Evolutionary conservation across 2,329 filamentous ascomycete species (phyloP).

Genomic region (Penicillium sp.): DNA sequence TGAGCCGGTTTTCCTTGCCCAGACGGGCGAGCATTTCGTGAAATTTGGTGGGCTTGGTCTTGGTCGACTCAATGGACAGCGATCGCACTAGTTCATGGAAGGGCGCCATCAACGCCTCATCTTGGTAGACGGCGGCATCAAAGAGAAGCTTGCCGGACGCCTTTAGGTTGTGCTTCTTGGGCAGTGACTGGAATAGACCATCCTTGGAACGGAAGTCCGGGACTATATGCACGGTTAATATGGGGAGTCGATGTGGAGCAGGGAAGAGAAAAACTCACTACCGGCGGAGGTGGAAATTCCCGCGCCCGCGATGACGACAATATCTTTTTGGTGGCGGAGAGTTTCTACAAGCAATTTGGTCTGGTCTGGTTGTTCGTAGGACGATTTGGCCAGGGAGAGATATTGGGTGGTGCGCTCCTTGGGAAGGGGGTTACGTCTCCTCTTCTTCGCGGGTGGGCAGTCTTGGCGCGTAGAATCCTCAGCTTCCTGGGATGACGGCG

Average conservation of each 20-base stretch:
- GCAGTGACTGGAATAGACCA: slow-evolving; percentile 82
- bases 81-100: slow-evolving; percentile 97
- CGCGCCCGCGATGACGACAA: slow-evolving; percentile 92
- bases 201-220: slow-evolving; percentile 93
- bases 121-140: slow-evolving; percentile 94
- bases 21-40: slow-evolving; percentile 91
- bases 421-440: slow-evolving; percentile 60
- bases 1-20: slow-evolving; percentile 77
- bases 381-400: slow-evolving; percentile 61
- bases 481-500: slow-evolving; percentile 44
- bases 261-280: slow-evolving; percentile 56
- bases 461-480: slow-evolving; percentile 48
- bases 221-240: slow-evolving; percentile 51
- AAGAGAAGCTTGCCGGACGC: slow-evolving; percentile 93
- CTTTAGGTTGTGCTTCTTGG: slow-evolving; percentile 84
- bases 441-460: slow-evolving; percentile 73
- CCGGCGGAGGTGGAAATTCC: slow-evolving; percentile 96
- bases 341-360: slow-evolving; percentile 70
- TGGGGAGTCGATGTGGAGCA: slow-evolving; percentile 8
- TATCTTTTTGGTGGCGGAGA: slow-evolving; percentile 86
- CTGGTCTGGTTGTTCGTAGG: slow-evolving; percentile 55
- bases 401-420: slow-evolving; percentile 76
- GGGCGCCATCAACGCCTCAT: slow-evolving; percentile 79
- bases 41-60: slow-evolving; percentile 79
- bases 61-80: slow-evolving; percentile 73